Percentiles rank a stretch among this genome's conserved stretches.
phyloP scores from a whole-genome alignment of 805 yeast genomes.

The Wickerhamomyces alni region DNA sequence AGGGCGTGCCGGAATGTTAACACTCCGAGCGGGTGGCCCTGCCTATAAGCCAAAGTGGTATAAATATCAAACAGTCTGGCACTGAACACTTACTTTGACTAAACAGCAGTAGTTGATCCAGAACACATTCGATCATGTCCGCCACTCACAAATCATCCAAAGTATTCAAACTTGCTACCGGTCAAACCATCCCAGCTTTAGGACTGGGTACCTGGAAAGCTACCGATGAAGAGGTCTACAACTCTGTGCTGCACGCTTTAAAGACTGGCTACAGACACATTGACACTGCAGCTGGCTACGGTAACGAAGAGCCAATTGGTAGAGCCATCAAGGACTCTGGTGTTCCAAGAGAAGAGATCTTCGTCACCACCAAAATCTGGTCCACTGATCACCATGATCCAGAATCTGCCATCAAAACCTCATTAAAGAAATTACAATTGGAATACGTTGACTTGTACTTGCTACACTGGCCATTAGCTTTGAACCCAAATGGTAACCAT shows the following conservation, averaged over 20 bases:
- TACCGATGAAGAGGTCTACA: slow-evolving; percentile 44
- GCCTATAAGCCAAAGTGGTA: too few relatives aligned
- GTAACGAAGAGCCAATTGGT: slow-evolving; percentile 56
- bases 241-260: slow-evolving; percentile 54
- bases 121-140: too few relatives aligned
- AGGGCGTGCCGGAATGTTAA: too few relatives aligned
- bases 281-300: slow-evolving; percentile 11
- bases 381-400: slow-evolving; percentile 41
- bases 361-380: slow-evolving; percentile 66
- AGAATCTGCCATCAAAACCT: slow-evolving; percentile 43
- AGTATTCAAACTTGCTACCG: slow-evolving; percentile 33
- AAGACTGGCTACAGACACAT: slow-evolving; percentile 31
- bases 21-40: too few relatives aligned
- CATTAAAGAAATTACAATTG: slow-evolving; percentile 52
- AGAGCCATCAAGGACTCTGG: slow-evolving; percentile 49
- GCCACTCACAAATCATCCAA: slow-evolving; percentile 7
- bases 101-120: too few relatives aligned
- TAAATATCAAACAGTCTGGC: too few relatives aligned
- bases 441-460: slow-evolving; percentile 73
- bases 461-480: slow-evolving; percentile 73
- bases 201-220: slow-evolving; percentile 76
- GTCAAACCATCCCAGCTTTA: slow-evolving; percentile 55
- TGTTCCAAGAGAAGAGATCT: slow-evolving; percentile 53
- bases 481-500: slow-evolving; percentile 31
- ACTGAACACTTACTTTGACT: too few relatives aligned